Percentiles rank a stretch among this genome's conserved stretches.
Evolutionary conservation across 805 yeast genomes (phyloP).

Genomic region (Yarrowia bubula): DNA sequence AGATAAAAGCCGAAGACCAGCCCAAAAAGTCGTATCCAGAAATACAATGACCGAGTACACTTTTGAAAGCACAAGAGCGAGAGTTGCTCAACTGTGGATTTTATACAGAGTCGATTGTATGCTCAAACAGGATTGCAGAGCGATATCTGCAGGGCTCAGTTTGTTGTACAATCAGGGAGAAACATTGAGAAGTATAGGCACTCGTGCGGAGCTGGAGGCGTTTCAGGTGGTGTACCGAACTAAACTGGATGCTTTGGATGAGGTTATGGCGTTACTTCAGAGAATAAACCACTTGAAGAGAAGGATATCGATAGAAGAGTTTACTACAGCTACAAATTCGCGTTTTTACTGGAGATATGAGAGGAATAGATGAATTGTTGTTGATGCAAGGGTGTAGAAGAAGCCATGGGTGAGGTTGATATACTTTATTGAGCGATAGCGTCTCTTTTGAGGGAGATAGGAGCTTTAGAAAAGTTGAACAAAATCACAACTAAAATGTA

Average conservation of each 20-base stretch:
- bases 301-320: not conserved
- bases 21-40: too few relatives aligned
- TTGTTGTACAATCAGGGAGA: not conserved
- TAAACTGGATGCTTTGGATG: not conserved
- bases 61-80: not conserved
- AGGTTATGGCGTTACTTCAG: not conserved
- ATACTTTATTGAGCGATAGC: too few relatives aligned
- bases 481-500: too few relatives aligned
- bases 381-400: too few relatives aligned
- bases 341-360: not conserved
- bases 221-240: not conserved
- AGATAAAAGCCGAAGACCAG: too few relatives aligned
- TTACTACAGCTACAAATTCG: not conserved
- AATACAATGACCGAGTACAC: not conserved
- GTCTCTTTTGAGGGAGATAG: too few relatives aligned
- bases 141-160: not conserved
- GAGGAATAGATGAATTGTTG: not conserved
- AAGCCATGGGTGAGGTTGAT: not conserved
- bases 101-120: not conserved
- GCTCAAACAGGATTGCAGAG: slow-evolving; percentile 4
- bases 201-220: not conserved
- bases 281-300: not conserved
- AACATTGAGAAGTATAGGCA: not conserved
- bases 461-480: too few relatives aligned
- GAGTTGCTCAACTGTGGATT: not conserved